A percentile compares a stretch with the other conserved stretches of the same genome.
Evolutionary conservation across 2,329 filamentous ascomycete genomes (phyloP).

Genomic region (Byssothecium circinans): DNA sequence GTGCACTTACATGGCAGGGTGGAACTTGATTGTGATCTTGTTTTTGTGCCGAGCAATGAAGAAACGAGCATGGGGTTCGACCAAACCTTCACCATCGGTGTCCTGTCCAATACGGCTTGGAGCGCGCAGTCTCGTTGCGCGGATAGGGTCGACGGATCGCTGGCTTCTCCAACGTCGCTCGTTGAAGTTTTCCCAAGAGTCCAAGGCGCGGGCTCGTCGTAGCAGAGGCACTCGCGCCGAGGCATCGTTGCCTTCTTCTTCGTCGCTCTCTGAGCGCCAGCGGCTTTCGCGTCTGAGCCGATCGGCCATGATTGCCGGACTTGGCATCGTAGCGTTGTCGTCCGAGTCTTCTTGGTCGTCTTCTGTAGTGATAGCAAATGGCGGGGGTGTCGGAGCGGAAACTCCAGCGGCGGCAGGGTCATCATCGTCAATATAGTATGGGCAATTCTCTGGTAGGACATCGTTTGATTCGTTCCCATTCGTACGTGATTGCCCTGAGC

Average conservation of each 20-base stretch:
- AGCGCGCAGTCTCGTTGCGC: constrained; percentile 31
- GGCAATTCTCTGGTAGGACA: constrained; percentile 31
- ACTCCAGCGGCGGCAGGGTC: constrained; percentile 27
- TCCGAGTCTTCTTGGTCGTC: constrained; percentile 38
- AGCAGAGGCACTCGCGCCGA: constrained; percentile 24
- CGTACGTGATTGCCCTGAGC: constrained; percentile 6
- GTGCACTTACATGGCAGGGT: constrained; percentile 67
- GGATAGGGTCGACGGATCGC: constrained; percentile 23
- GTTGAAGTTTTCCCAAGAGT: constrained; percentile 26
- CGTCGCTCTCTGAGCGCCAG: constrained; percentile 41
- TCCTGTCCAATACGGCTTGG: constrained; percentile 39
- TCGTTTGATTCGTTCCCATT: constrained; percentile 23
- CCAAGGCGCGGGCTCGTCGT: constrained; percentile 26
- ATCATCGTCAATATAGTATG: constrained; percentile 28
- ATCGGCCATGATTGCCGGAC: constrained; percentile 44
- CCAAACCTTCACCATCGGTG: constrained; percentile 45
- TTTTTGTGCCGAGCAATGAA: constrained; percentile 80
- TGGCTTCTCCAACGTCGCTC: constrained; percentile 43
- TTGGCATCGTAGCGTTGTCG: constrained; percentile 42
- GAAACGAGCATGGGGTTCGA: constrained; percentile 78
- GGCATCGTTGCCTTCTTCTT: constrained; percentile 41
- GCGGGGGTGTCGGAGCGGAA: constrained; percentile 42
- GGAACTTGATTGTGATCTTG: constrained; percentile 83
- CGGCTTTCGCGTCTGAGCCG: constrained; percentile 43
- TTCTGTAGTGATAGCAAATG: constrained; percentile 45